Evolutionary conservation across 208 protist species (phyloP).

Genomic region (Trypanosoma scelopori): DNA sequence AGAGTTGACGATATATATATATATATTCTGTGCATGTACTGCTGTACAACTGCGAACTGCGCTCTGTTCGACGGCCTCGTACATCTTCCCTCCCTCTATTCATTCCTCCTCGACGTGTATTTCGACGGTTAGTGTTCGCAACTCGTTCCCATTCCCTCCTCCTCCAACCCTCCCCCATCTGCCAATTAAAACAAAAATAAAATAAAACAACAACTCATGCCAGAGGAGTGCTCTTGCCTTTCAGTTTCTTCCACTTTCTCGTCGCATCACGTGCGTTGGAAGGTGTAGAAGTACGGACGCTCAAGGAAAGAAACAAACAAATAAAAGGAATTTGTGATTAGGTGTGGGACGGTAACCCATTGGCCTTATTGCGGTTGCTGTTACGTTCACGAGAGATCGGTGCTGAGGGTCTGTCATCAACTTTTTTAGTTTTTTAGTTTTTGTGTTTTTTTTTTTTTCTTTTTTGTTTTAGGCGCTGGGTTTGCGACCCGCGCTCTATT

Average conservation of each 20-base stretch:
- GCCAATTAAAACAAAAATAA: no score
- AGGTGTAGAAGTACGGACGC: no score
- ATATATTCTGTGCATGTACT: no score
- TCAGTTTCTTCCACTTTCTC: background rate
- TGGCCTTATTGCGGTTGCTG: background rate
- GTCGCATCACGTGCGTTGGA: no score
- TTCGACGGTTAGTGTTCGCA: no score
- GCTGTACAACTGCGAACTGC: no score
- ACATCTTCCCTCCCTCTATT: no score
- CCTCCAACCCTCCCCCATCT: constrained; percentile 15
- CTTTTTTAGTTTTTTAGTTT: constrained; percentile 1
- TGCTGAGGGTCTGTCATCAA: background rate
- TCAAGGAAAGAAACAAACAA: background rate
- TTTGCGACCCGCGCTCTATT: background rate
- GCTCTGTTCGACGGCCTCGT: no score
- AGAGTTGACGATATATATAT: no score
- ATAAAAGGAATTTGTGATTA: background rate
- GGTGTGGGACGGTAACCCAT: constrained; percentile 1
- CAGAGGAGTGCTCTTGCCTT: constrained; percentile 25
- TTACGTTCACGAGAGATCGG: no score
- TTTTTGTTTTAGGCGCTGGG: no score
- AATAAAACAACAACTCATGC: background rate
- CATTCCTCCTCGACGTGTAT: no score
- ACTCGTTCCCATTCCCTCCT: background rate
- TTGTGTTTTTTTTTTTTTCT: constrained; percentile 17